Evolutionary conservation across 2,329 filamentous ascomycete species (phyloP).

Genomic region (Claviceps fusiformis): DNA sequence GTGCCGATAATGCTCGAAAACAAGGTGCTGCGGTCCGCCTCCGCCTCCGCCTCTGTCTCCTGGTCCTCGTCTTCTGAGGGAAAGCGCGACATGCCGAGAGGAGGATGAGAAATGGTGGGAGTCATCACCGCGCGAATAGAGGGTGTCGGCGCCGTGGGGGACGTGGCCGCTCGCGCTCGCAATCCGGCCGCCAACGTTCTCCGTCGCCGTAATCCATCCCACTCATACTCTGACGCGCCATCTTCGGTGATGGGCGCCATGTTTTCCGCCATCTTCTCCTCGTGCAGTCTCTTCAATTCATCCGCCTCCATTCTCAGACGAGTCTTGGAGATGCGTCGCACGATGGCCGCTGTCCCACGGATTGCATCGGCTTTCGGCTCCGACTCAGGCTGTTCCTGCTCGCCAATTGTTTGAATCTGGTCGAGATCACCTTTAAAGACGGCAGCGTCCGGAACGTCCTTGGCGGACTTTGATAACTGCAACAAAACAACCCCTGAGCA

Average conservation of each 20-base stretch:
- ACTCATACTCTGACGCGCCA: slow-evolving; percentile 59
- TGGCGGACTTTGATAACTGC: slow-evolving; percentile 95
- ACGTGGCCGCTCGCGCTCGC: slow-evolving; percentile 14
- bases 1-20: slow-evolving; percentile 45
- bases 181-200: slow-evolving; percentile 34
- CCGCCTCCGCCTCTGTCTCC: slow-evolving; percentile 22
- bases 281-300: slow-evolving; percentile 64
- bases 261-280: slow-evolving; percentile 58
- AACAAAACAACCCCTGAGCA: slow-evolving; percentile 84
- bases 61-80: slow-evolving; percentile 49
- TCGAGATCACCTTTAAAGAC: slow-evolving; percentile 88
- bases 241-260: slow-evolving; percentile 68
- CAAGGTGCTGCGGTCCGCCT: slow-evolving; percentile 34
- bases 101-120: slow-evolving; percentile 18
- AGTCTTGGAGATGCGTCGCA: slow-evolving; percentile 65
- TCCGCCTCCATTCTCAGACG: slow-evolving; percentile 67
- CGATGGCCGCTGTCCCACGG: slow-evolving; percentile 75
- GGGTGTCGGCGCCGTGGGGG: slow-evolving; percentile 13
- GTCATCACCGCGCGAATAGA: slow-evolving; percentile 11
- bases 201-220: slow-evolving; percentile 77
- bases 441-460: slow-evolving; percentile 87
- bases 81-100: slow-evolving; percentile 73
- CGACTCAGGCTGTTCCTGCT: slow-evolving; percentile 89
- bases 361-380: slow-evolving; percentile 96
- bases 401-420: slow-evolving; percentile 87